Percentiles rank a stretch among this genome's conserved stretches.
These are phyloP conservation scores for Setomelanomma holmii DNA, from an alignment of 2,329 filamentous ascomycete species.

Conservation along the genomic window DNA sequence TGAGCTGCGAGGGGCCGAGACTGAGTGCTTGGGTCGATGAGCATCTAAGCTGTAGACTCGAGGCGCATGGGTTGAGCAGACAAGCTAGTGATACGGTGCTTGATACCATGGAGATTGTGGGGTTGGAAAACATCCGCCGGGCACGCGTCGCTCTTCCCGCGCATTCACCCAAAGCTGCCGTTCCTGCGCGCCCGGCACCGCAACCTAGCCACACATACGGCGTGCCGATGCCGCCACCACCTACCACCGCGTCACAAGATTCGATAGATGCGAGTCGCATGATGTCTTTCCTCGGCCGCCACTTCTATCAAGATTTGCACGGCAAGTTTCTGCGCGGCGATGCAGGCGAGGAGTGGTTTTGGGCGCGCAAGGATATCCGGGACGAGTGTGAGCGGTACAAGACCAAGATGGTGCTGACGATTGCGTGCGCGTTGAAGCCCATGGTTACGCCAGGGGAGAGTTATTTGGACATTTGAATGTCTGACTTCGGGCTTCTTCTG, in stretches of 20 bases:
- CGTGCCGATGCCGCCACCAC: slow-evolving; percentile 14
- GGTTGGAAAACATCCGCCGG: slow-evolving; percentile 34
- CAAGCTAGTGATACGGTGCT: slow-evolving; percentile 34
- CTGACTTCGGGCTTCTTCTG: too few relatives aligned
- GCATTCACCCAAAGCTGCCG: slow-evolving; percentile 14
- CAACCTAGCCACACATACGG: slow-evolving; percentile 13
- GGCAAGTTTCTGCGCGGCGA: slow-evolving; percentile 21
- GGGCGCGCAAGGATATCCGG: slow-evolving; percentile 26
- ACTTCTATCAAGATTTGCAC: slow-evolving; percentile 35
- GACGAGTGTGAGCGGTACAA: slow-evolving; percentile 33
- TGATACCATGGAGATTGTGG: slow-evolving; percentile 39
- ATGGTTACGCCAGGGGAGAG: slow-evolving; percentile 11
- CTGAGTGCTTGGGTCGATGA: slow-evolving; percentile 34
- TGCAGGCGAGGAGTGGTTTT: slow-evolving; percentile 37
- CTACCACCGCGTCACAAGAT: slow-evolving; percentile 19
- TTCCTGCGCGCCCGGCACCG: slow-evolving; percentile 6
- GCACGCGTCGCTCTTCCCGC: slow-evolving; percentile 34
- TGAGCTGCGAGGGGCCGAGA: slow-evolving; percentile 30
- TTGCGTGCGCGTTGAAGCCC: slow-evolving; percentile 33
- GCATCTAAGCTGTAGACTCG: slow-evolving; percentile 25
- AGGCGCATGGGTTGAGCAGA: slow-evolving; percentile 29
- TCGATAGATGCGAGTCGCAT: slow-evolving; percentile 27
- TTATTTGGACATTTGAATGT: slow-evolving; percentile 25
- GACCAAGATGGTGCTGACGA: slow-evolving; percentile 37
- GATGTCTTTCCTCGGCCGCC: slow-evolving; percentile 35